Percentiles rank a stretch among this genome's conserved stretches.
Conservation (phyloP, 2,329 filamentous ascomycete species). For the Knufia fluminis region DNA sequence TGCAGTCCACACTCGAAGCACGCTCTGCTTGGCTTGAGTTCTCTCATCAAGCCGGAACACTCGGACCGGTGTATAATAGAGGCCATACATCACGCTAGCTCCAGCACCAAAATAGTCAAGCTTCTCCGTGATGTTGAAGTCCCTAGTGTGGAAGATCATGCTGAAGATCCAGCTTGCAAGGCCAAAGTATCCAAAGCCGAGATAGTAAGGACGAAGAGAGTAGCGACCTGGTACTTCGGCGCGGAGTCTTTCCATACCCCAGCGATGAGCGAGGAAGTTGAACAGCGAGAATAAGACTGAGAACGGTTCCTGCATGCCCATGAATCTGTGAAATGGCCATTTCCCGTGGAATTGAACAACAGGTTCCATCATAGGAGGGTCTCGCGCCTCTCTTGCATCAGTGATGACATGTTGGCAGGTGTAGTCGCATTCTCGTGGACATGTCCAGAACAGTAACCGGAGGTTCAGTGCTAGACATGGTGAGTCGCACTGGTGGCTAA, state of each 20-base stretch:
- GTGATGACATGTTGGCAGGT: slow-evolving; percentile 93
- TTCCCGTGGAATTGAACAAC: slow-evolving; percentile 95
- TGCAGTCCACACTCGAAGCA: slow-evolving; percentile 66
- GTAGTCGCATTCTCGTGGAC: slow-evolving; percentile 92
- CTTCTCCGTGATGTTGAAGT: slow-evolving; percentile 79
- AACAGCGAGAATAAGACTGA: slow-evolving; percentile 86
- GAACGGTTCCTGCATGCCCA: slow-evolving; percentile 92
- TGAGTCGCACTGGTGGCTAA: slow-evolving; percentile 19
- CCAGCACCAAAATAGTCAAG: slow-evolving; percentile 94
- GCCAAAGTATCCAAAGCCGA: slow-evolving; percentile 69
- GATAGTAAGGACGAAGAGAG: slow-evolving; percentile 69
- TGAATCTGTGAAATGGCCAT: slow-evolving; percentile 87
- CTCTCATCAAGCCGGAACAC: slow-evolving; percentile 69
- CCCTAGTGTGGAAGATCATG: slow-evolving; percentile 84
- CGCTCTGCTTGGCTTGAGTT: slow-evolving; percentile 38
- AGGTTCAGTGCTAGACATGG: slow-evolving; percentile 60
- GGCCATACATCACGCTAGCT: slow-evolving; percentile 77
- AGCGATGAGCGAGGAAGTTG: slow-evolving; percentile 78
- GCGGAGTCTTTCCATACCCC: slow-evolving; percentile 63
- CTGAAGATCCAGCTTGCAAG: slow-evolving; percentile 78
- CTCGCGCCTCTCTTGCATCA: slow-evolving; percentile 54
- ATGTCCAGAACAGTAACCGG: slow-evolving; percentile 84
- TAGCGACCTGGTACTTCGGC: slow-evolving; percentile 63
- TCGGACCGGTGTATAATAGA: slow-evolving; percentile 76
- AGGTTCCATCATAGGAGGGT: slow-evolving; percentile 54